A percentile compares a stretch with the other conserved stretches of the same genome.
Conservation (phyloP, 1,139 yeast genomes). For the Sugiyamaella paludigena region DNA sequence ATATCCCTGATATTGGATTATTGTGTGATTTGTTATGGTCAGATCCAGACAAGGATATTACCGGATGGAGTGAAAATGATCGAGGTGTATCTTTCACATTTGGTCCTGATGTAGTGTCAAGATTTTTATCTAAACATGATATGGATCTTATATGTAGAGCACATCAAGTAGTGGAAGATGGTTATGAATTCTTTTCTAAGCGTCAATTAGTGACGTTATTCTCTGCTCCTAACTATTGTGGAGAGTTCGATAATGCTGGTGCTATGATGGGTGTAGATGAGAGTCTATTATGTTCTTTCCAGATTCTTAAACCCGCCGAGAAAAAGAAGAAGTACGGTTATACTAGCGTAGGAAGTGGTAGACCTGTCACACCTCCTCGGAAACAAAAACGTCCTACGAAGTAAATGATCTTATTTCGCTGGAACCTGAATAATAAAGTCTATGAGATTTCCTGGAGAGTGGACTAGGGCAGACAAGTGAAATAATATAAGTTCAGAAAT, state of each 20-base stretch:
- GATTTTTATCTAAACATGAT: conserved; percentile 92
- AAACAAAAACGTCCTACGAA: conserved; percentile 49
- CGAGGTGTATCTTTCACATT: conserved; percentile 97
- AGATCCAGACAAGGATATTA: conserved; percentile 95
- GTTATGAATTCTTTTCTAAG: conserved; percentile 93
- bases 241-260: conserved; percentile 97
- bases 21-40: conserved; percentile 96
- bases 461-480: too few species aligned
- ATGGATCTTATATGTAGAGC: conserved; percentile 98
- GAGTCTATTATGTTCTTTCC: conserved; percentile 92
- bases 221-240: conserved; percentile 97
- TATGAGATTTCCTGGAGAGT: background rate
- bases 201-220: conserved; percentile 93
- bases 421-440: background rate
- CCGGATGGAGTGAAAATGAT: conserved; percentile 98
- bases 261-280: conserved; percentile 99
- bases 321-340: conserved; percentile 75
- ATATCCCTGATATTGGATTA: conserved; percentile 94
- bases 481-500: too few species aligned
- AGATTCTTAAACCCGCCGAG: conserved; percentile 95
- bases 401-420: background rate
- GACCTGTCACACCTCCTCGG: conserved; percentile 67
- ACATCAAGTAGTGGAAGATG: conserved; percentile 98
- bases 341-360: conserved; percentile 46
- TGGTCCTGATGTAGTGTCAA: conserved; percentile 94